These are phyloP conservation scores for Angomonas ambiguus DNA, from an alignment of 208 protist genomes.

Conservation along the genomic window DNA sequence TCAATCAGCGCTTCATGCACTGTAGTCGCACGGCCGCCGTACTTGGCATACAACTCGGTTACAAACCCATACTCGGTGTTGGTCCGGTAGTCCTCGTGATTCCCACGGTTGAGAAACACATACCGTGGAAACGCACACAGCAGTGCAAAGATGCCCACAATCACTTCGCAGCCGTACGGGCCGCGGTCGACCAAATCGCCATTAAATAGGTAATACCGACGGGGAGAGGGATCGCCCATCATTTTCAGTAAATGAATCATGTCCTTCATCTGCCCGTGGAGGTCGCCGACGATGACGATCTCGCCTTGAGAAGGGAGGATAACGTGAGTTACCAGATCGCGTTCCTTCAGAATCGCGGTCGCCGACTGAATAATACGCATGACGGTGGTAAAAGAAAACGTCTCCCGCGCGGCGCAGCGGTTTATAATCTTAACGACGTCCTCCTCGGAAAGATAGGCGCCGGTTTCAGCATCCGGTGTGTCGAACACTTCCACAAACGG, in stretches of 20 bases:
- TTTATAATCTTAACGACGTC: slow-evolving; percentile 37
- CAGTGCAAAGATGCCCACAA: slow-evolving; percentile 73
- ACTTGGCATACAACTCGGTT: slow-evolving; percentile 64
- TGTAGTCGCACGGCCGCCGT: slow-evolving; percentile 36
- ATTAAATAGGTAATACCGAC: slow-evolving; percentile 95
- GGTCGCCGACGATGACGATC: slow-evolving; percentile 81
- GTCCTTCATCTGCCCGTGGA: slow-evolving; percentile 89
- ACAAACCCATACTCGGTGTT: slow-evolving; percentile 86
- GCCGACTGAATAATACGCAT: slow-evolving; percentile 43
- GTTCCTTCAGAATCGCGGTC: slow-evolving; percentile 34
- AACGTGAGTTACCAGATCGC: slow-evolving; percentile 49
- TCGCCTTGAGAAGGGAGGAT: slow-evolving; percentile 42
- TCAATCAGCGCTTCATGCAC: slow-evolving; percentile 47
- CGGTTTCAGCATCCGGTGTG: slow-evolving; percentile 15
- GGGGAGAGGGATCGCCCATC: slow-evolving; percentile 44
- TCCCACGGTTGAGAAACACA: slow-evolving; percentile 90
- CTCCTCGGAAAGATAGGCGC: slow-evolving; percentile 34
- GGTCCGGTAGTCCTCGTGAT: slow-evolving; percentile 85
- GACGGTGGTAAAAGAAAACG: slow-evolving; percentile 38
- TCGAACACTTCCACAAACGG: neutral
- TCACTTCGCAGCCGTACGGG: slow-evolving; percentile 94
- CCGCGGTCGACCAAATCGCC: slow-evolving; percentile 99
- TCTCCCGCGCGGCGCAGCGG: slow-evolving; percentile 23
- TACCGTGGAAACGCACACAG: slow-evolving; percentile 71
- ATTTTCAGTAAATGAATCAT: slow-evolving; percentile 59